phyloP scores from a whole-genome alignment of 345 rosid species.

The Turritis glabra region DNA sequence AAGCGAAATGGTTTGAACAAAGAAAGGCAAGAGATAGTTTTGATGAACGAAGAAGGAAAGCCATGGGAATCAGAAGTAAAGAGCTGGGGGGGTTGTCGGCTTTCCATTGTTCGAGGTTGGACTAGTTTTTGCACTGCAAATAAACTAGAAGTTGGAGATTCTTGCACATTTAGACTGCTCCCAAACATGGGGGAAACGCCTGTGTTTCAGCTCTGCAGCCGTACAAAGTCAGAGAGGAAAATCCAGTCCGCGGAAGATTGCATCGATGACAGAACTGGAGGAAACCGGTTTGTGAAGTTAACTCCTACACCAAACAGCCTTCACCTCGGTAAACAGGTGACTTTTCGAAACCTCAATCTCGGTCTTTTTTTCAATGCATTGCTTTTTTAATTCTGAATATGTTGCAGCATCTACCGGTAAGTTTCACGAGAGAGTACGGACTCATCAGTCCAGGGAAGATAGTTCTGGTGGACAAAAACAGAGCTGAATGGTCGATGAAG shows the following conservation, averaged over 20 bases:
- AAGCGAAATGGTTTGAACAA: constrained; percentile 3
- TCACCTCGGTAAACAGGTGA: constrained; percentile 7
- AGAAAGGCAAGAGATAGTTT: neutral
- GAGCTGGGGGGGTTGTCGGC: neutral
- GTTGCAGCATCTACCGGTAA: constrained; percentile 18
- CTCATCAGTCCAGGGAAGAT: constrained; percentile 4
- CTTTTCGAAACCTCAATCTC: neutral
- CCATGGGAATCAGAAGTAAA: constrained; percentile 12
- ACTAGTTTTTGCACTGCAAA: constrained; percentile 20
- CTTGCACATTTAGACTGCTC: constrained; percentile 4
- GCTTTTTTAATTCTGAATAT: neutral
- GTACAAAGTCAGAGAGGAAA: neutral
- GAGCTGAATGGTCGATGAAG: constrained; percentile 18
- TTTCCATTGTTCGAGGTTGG: constrained; percentile 19
- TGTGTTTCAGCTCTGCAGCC: constrained; percentile 20
- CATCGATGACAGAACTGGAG: neutral
- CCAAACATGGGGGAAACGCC: neutral
- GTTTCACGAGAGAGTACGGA: constrained; percentile 6
- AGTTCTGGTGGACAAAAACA: constrained; percentile 16
- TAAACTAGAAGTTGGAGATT: constrained; percentile 11
- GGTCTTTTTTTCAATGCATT: neutral
- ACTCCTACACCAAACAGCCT: constrained; percentile 8
- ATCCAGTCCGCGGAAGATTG: neutral
- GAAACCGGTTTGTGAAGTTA: constrained; percentile 15
- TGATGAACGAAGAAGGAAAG: constrained; percentile 34